Evolutionary conservation across 768 basidiomycete genomes (phyloP), one percentile per base, ranked within the genome.

Genomic region (Cantharellus anzutake): DNA sequence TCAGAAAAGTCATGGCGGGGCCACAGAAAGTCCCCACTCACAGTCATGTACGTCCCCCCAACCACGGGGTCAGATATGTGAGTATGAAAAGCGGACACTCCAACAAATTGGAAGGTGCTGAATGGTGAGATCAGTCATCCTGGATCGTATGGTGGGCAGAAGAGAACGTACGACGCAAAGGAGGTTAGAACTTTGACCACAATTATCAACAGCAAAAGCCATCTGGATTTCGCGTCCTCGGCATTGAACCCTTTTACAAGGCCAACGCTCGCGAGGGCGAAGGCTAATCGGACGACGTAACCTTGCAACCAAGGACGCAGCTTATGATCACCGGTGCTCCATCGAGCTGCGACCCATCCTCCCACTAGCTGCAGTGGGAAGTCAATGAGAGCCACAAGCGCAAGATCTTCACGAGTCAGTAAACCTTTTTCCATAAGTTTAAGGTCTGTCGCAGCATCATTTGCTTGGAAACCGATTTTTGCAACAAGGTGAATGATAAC

Each of bases 11-110:
- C 20, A 59, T 3, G 5, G 35, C 40, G 41, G 1, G 34, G 42
- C 29, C n/a, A 34, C 14, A 58, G n/a, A 20, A 34, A 39, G 37
- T 41, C 53, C 37, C n/a, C 5, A 72, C 81, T 63, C 66, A 92
- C 93, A 7, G 96, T 99, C 96, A 99, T 99, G 70, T 99, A 99
- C 0, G 96, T 99, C 57, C 96, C 96, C 38, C 96, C 96, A 58
- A 99, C 96, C 7, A 96, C 67, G 0, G 96, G 96, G 68, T 99
- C 96, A 0, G 96, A 91, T 42, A 99, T 83, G 59, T 86, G 81
- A 2, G 92, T 97, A 66, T 98, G 96, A 78, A 98, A 99, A 2
- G 96, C 96, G n/a, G 92, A 89, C 62, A 98, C 91, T 4, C 96
- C 92, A 20, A 97, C 94, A 67, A 98, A 99, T 70, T 99, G 94